phyloP scores from a whole-genome alignment of 139 green algal genomes.

The Zygnema cylindricum region DNA sequence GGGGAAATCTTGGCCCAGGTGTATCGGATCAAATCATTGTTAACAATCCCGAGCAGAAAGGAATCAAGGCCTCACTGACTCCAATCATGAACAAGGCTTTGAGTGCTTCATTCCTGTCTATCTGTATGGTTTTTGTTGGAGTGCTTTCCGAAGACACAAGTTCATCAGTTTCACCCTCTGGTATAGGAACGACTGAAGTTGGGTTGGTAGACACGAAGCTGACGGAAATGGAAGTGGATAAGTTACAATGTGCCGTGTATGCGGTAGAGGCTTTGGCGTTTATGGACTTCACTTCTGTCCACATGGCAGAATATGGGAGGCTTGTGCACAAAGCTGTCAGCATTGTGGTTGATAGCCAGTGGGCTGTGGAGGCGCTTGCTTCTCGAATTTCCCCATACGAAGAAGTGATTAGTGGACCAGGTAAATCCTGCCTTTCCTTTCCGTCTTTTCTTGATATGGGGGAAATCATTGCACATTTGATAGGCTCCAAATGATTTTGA shows the following conservation, averaged over 20 bases:
- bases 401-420: background rate
- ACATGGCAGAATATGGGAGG: slow-evolving; percentile 13
- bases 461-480: too few relatives aligned
- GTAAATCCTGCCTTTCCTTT: too few relatives aligned
- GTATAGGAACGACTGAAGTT: background rate
- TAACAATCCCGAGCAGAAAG: background rate
- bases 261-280: slow-evolving; percentile 34
- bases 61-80: background rate
- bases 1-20: background rate
- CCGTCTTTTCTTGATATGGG: too few relatives aligned
- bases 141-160: background rate
- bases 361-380: background rate
- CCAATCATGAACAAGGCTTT: background rate
- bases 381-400: background rate
- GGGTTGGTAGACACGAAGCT: background rate
- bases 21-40: background rate
- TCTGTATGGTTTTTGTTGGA: background rate
- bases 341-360: background rate
- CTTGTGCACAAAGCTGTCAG: slow-evolving; percentile 8
- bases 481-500: too few relatives aligned
- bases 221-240: background rate
- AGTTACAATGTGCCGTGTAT: background rate
- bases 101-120: background rate
- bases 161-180: background rate
- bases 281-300: slow-evolving; percentile 33